Conservation (phyloP, 345 rosid genomes). For the Melastoma malabathricum region DNA sequence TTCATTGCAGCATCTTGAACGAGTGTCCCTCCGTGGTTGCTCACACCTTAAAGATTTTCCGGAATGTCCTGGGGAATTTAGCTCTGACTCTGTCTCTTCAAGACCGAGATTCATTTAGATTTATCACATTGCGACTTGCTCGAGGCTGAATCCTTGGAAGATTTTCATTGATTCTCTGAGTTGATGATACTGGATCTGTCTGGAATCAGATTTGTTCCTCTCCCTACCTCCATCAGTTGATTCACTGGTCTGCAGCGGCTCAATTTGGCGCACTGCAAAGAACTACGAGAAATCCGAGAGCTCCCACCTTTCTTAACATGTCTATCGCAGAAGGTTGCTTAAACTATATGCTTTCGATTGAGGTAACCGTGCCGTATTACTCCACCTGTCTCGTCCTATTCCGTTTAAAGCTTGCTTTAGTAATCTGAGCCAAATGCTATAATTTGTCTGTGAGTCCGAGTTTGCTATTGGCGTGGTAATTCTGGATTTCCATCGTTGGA, state of each 20-base stretch:
- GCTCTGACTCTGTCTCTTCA: neutral
- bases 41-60: neutral
- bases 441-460: no score
- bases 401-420: no score
- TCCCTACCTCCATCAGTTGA: neutral
- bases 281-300: slow-evolving; percentile 2
- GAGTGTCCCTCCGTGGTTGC: neutral
- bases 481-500: no score
- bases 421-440: no score
- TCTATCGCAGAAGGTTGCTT: no score
- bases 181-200: neutral
- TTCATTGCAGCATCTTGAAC: slow-evolving; percentile 1
- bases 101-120: neutral
- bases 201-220: neutral
- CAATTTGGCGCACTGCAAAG: slow-evolving; percentile 2
- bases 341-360: no score
- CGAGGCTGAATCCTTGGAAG: slow-evolving; percentile 3
- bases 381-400: no score
- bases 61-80: neutral
- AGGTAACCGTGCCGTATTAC: no score
- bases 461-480: no score
- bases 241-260: neutral
- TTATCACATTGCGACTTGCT: slow-evolving; percentile 3
- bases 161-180: neutral
- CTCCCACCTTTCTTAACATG: no score